Evolutionary conservation across 208 protist species (phyloP).

Genomic region (Trichomonas tenax): DNA sequence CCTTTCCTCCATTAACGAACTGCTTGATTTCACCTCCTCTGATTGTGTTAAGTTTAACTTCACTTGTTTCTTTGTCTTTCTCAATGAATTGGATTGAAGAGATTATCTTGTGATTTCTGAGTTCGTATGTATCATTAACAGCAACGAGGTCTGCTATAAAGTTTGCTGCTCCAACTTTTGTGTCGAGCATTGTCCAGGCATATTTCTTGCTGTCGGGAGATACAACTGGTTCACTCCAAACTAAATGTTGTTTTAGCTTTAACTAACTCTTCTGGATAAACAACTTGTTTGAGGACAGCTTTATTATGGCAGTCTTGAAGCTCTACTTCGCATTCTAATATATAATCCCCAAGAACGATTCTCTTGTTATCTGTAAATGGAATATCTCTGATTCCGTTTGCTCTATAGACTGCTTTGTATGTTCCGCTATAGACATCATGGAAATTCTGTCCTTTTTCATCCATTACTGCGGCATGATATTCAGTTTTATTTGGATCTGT

Average conservation of each 20-base stretch:
- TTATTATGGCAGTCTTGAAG: background rate
- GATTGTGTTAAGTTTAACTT: background rate
- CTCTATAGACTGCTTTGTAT: background rate
- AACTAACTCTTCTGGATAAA: background rate
- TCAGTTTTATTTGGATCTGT: background rate
- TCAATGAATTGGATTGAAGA: background rate
- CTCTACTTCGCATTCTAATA: background rate
- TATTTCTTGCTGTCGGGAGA: background rate
- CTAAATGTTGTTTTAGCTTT: background rate
- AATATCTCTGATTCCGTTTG: background rate
- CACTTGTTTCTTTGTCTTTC: background rate
- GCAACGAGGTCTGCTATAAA: background rate
- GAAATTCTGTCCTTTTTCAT: background rate
- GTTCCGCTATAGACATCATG: background rate
- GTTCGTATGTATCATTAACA: background rate
- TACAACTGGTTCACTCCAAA: background rate
- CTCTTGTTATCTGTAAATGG: conserved; percentile 3
- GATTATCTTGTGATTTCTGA: background rate
- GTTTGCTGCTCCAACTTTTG: background rate
- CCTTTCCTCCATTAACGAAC: background rate
- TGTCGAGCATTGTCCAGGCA: background rate
- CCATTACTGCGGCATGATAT: background rate
- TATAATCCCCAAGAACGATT: background rate
- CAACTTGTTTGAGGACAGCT: background rate
- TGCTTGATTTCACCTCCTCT: background rate